These are phyloP conservation scores for Epithemia pelagica DNA, from an alignment of 108 stramenopile species.

Conservation along the genomic window DNA sequence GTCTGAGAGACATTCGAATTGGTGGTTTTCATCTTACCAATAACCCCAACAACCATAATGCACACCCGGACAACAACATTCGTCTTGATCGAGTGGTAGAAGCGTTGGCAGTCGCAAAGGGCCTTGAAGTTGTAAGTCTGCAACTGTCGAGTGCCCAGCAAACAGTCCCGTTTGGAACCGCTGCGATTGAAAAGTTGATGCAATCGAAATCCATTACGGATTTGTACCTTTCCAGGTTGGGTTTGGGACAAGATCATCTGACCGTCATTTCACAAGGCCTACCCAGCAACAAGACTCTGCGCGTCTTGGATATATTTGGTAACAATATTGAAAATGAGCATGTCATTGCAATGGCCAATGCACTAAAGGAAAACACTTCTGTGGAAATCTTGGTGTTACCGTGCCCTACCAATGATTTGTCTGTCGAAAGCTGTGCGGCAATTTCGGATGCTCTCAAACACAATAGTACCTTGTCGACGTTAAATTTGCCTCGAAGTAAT, in stretches of 20 bases:
- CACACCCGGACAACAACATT: constrained; percentile 1
- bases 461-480: neutral
- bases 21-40: constrained; percentile 3
- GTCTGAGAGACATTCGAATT: constrained; percentile 2
- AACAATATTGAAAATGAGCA: constrained; percentile 5
- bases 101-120: neutral
- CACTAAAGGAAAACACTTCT: neutral
- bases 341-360: constrained; percentile 4
- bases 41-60: neutral
- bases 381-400: constrained; percentile 4
- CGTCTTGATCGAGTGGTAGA: constrained; percentile 3
- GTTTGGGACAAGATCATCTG: constrained; percentile 3
- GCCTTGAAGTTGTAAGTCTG: constrained; percentile 6
- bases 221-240: neutral
- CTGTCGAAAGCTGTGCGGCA: constrained; percentile 6
- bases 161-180: neutral
- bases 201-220: neutral
- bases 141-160: constrained; percentile 2
- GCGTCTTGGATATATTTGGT: constrained; percentile 8
- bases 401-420: constrained; percentile 4
- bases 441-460: constrained; percentile 2
- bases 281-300: constrained; percentile 1
- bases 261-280: neutral
- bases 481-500: constrained; percentile 7
- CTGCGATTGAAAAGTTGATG: neutral